Base-by-base conservation (phyloP, 2,329 filamentous ascomycete species). In the Cephalotrichum gorgonifer region DNA sequence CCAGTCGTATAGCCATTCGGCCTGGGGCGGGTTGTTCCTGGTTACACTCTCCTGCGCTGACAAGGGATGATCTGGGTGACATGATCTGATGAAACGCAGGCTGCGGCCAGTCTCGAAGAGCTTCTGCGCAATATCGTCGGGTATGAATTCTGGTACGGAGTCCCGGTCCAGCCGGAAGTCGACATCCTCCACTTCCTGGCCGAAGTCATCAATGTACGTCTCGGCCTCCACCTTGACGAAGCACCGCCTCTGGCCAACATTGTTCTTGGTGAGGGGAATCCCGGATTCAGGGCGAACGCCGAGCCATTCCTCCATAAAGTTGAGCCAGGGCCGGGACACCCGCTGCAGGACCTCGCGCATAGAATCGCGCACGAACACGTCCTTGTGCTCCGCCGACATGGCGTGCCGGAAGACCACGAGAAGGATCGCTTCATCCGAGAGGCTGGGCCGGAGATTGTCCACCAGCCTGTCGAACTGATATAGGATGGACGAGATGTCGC, bases 91-190 rank as follows among this genome's bases (percentile, higher is more conserved):
- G 48, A 93, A 81, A 7, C 85, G 78, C 44, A 95, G 65, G 60
- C 85, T 91, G 56, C 77, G 79, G 4, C 87, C 88, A 3, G 83
- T 85, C 60, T 94, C 87, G 54, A 91, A 90, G n/a, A 93, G 79
- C 5, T 74, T 69, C 46, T 77, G 74, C 3, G 80, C 82, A 54
- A 90, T 76, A 50, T 93, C 86, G 5, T 70, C 62, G 0, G 82
- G 76, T 42, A 94, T 72, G 55, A 93, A 93, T 2, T 73, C 70
- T 1, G 87, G 87, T 66, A 93, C 80, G 53, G 78, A 77, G 26
- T 76, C 69, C 22, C 72, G 70, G 52, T 85, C 79, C 28, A 90
- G 73, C 6, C 78, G 65, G 55, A 79, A 86, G 53, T 85, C 79
- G 2, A 73, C 60, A 22, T 79, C 76, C 35, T 75, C 73, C 8